A percentile compares a stretch with the other conserved stretches of the same genome.
Conservation (phyloP, 441 rosid genomes). For the Gossypium lobatum region DNA sequence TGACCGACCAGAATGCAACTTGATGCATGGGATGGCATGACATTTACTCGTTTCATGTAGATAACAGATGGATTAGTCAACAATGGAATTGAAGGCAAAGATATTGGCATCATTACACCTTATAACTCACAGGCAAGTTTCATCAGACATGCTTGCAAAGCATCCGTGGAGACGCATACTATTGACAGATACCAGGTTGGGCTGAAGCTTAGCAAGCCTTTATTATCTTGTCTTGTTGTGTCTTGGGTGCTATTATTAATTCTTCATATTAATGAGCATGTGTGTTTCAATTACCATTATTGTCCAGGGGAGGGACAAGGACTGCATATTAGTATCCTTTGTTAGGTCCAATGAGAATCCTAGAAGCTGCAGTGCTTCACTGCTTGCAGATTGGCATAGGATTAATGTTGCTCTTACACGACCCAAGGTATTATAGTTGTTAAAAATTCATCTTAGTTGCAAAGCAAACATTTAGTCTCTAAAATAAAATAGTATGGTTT, state of each 20-base stretch:
- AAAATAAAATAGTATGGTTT: background rate
- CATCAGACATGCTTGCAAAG: constrained; percentile 38
- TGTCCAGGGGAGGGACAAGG: constrained; percentile 90
- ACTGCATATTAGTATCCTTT: constrained; percentile 80
- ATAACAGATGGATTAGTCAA: constrained; percentile 50
- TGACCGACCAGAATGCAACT: background rate
- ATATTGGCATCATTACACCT: constrained; percentile 91
- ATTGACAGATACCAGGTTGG: constrained; percentile 96
- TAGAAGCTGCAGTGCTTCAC: constrained; percentile 46
- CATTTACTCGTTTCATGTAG: constrained; percentile 26
- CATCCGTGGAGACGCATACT: constrained; percentile 82
- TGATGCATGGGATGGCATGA: background rate
- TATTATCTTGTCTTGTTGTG: background rate
- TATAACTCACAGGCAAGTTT: constrained; percentile 89
- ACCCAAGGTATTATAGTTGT: constrained; percentile 62
- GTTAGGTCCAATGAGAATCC: constrained; percentile 72
- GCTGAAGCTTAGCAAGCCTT: constrained; percentile 1
- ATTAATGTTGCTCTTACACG: constrained; percentile 92
- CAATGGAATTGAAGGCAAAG: constrained; percentile 60
- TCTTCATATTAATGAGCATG: background rate
- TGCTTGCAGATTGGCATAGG: constrained; percentile 95
- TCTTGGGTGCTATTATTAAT: background rate
- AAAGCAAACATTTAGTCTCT: background rate
- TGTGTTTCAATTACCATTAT: background rate
- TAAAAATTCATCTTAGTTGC: background rate